These are phyloP conservation scores for Boletus rufocinnamomeus DNA, from an alignment of 768 basidiomycete genomes.

Conservation along the genomic window DNA sequence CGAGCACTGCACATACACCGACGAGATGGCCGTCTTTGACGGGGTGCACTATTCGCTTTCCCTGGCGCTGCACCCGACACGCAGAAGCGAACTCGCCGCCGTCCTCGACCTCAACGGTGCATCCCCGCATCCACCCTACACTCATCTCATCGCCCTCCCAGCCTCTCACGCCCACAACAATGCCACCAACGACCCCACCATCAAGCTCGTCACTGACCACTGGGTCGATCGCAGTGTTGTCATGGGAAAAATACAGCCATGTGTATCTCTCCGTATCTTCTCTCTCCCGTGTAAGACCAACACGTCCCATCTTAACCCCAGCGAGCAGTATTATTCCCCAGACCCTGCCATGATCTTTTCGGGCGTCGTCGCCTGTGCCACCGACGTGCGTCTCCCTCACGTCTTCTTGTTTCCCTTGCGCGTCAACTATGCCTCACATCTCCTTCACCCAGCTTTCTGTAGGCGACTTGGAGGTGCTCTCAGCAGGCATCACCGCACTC, in stretches of 20 bases:
- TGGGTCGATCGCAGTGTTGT: constrained; percentile 74
- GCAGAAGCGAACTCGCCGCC: constrained; percentile 45
- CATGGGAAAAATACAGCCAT: constrained; percentile 60
- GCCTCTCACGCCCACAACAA: constrained; percentile 50
- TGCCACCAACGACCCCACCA: constrained; percentile 40
- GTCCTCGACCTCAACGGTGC: constrained; percentile 59
- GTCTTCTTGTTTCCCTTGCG: not conserved
- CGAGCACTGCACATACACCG: not conserved
- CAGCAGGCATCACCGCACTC: constrained; percentile 67
- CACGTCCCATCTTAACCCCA: constrained; percentile 21
- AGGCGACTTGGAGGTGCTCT: constrained; percentile 71
- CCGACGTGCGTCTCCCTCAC: constrained; percentile 48
- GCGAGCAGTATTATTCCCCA: constrained; percentile 67
- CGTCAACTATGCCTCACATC: not conserved
- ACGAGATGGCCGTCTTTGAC: constrained; percentile 40
- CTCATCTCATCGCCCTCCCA: constrained; percentile 49
- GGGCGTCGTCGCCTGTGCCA: constrained; percentile 71
- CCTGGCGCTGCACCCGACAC: constrained; percentile 44
- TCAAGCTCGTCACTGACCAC: constrained; percentile 41
- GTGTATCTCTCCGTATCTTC: constrained; percentile 29
- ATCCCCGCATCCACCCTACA: constrained; percentile 50
- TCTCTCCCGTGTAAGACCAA: constrained; percentile 1
- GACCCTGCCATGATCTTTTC: constrained; percentile 83
- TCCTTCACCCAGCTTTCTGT: constrained; percentile 48
- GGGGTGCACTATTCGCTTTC: constrained; percentile 51